These are phyloP conservation scores for Sclerotinia trifoliorum DNA, from an alignment of 2,329 filamentous ascomycete species.

Conservation along the genomic window DNA sequence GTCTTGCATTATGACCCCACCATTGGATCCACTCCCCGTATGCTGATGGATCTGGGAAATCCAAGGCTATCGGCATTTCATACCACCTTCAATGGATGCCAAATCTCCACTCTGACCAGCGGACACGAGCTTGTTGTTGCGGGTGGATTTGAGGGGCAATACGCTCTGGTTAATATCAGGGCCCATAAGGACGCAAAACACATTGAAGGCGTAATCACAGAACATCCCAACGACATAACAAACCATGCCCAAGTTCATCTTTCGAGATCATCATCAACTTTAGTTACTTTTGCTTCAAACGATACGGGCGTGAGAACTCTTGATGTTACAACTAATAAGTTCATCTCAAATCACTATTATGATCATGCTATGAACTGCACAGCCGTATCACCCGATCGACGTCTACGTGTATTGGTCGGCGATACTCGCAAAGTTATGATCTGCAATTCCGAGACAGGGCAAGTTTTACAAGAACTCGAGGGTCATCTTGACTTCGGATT, in stretches of 20 bases:
- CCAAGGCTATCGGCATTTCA: constrained; percentile 33
- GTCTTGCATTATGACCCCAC: constrained; percentile 55
- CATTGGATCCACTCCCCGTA: constrained; percentile 8
- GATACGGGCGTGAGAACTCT: constrained; percentile 58
- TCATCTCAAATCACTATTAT: constrained; percentile 56
- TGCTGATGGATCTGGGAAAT: constrained; percentile 36
- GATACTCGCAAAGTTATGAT: constrained; percentile 66
- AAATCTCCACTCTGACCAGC: constrained; percentile 40
- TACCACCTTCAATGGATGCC: constrained; percentile 29
- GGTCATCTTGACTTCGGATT: constrained; percentile 72
- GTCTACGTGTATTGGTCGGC: constrained; percentile 70
- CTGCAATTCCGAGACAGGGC: constrained; percentile 65
- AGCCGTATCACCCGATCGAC: constrained; percentile 67
- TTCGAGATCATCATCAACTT: constrained; percentile 52
- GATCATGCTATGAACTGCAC: constrained; percentile 69
- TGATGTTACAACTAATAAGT: constrained; percentile 58
- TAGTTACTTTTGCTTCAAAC: constrained; percentile 63
- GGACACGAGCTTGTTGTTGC: constrained; percentile 42
- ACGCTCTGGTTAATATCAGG: constrained; percentile 41
- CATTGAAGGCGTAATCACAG: constrained; percentile 43
- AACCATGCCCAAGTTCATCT: constrained; percentile 62
- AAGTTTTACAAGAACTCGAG: constrained; percentile 54
- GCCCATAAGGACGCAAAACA: constrained; percentile 37
- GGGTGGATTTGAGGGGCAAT: constrained; percentile 44
- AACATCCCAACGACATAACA: constrained; percentile 59